These are phyloP conservation scores for Aegilops bicornis DNA, from an alignment of 176 grass and related monocot genomes.

Conservation along the genomic window DNA sequence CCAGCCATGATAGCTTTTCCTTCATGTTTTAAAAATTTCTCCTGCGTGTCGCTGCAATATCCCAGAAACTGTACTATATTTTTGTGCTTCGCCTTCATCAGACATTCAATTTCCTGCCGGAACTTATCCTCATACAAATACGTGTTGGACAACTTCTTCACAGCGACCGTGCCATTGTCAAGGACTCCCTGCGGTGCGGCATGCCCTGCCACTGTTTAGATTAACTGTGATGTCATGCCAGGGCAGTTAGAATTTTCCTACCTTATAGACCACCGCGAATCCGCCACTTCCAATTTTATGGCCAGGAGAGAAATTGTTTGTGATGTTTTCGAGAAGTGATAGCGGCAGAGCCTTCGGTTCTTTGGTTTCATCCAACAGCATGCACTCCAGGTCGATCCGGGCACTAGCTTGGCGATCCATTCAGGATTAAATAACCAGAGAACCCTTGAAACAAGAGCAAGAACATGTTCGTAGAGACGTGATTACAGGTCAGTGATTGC, in stretches of 20 bases:
- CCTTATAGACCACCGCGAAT: constrained; percentile 4
- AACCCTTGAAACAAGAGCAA: background rate
- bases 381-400: background rate
- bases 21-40: background rate
- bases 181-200: background rate
- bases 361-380: background rate
- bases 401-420: background rate
- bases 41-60: background rate
- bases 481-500: background rate
- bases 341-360: background rate
- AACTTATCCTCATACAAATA: background rate
- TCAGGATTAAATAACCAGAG: background rate
- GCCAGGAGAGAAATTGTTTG: background rate
- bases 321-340: background rate
- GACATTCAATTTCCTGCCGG: background rate
- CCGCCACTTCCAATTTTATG: background rate
- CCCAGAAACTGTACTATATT: background rate
- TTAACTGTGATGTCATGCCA: background rate
- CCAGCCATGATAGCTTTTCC: background rate
- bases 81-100: background rate
- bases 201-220: background rate
- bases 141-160: background rate
- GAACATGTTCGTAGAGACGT: background rate
- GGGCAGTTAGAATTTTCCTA: background rate
- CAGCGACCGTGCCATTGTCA: background rate